A percentile compares a stretch with the other conserved stretches of the same genome.
phyloP scores from a whole-genome alignment of 1,284 basidiomycete genomes.

The Ustilago crameri region DNA sequence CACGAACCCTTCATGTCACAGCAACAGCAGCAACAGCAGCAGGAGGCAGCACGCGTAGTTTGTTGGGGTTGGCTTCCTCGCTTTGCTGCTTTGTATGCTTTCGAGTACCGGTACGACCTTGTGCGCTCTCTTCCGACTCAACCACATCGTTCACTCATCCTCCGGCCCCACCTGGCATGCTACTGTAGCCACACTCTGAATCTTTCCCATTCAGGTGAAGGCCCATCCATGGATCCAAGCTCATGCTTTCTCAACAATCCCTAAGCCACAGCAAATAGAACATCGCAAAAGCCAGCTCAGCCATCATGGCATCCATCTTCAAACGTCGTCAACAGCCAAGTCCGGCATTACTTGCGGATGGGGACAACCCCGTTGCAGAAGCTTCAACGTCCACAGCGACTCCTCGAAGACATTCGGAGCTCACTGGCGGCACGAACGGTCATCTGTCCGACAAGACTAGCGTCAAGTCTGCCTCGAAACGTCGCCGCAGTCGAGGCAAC shows the following conservation, averaged over 20 bases:
- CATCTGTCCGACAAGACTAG: constrained; percentile 8
- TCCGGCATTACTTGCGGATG: constrained; percentile 23
- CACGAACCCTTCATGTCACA: background rate
- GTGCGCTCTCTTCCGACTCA: background rate
- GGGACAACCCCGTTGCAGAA: constrained; percentile 10
- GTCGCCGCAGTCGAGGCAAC: constrained; percentile 36
- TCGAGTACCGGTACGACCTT: background rate
- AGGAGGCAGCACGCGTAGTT: background rate
- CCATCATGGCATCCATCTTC: constrained; percentile 39
- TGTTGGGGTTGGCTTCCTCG: background rate
- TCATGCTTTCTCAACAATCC: background rate
- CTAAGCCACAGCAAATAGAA: background rate
- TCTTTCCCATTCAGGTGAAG: too few species aligned
- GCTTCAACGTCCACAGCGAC: constrained; percentile 3
- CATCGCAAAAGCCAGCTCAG: background rate
- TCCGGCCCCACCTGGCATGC: too few species aligned
- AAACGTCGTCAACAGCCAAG: constrained; percentile 40
- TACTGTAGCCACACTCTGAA: too few species aligned
- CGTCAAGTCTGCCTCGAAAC: constrained; percentile 20
- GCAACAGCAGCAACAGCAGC: background rate
- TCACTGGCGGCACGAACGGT: background rate
- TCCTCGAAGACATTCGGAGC: constrained; percentile 5
- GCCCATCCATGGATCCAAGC: background rate
- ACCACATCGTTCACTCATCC: too few species aligned
- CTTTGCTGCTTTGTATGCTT: background rate